A percentile compares a stretch with the other conserved stretches of the same genome.
These are phyloP conservation scores for Pugionium cornutum DNA, from an alignment of 345 rosid genomes.

Conservation along the genomic window DNA sequence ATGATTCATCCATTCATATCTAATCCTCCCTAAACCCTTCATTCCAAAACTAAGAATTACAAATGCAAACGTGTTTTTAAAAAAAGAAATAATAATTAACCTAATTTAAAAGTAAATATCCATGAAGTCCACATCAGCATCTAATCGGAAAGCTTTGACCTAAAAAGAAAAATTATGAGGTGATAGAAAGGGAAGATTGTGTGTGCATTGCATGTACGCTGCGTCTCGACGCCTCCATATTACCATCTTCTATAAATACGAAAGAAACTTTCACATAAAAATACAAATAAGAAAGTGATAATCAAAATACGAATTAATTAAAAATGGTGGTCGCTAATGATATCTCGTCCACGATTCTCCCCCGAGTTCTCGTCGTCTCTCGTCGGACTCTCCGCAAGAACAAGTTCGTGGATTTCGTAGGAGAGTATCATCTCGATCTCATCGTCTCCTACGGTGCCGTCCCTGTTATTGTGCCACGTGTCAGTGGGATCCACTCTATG, in stretches of 20 bases:
- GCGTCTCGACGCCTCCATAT: conserved; percentile 31
- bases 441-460: conserved; percentile 60
- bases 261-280: neutral
- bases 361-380: conserved; percentile 63
- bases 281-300: neutral
- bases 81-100: neutral
- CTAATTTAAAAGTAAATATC: conserved; percentile 17
- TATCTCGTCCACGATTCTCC: conserved; percentile 49
- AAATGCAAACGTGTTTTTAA: conserved; percentile 9
- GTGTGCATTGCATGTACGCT: conserved; percentile 14
- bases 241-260: conserved; percentile 27
- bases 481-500: conserved; percentile 53
- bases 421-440: conserved; percentile 73
- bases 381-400: conserved; percentile 59
- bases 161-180: conserved; percentile 21
- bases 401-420: conserved; percentile 63
- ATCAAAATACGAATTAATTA: neutral
- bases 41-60: neutral
- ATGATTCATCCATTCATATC: conserved; percentile 41
- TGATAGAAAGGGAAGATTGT: neutral
- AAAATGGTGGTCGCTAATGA: conserved; percentile 35
- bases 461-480: conserved; percentile 69
- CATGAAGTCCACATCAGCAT: conserved; percentile 26
- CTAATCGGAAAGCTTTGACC: conserved; percentile 32
- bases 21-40: neutral